Conservation (phyloP, 495 filamentous ascomycete genomes). For the Penicillium pancosmium region DNA sequence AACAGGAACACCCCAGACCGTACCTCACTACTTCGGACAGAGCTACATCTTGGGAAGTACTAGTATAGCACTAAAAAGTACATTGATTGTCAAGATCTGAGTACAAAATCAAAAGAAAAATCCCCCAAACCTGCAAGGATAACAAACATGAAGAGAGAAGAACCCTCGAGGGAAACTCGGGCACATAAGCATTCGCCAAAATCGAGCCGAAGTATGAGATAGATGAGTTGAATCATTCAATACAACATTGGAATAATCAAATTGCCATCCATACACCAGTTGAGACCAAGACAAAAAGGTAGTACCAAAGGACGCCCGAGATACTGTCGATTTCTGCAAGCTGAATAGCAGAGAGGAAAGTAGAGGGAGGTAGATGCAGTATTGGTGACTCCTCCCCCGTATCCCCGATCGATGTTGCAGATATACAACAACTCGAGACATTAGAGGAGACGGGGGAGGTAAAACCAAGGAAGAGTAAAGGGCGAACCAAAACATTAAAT, state of each 20-base stretch:
- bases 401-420: neutral
- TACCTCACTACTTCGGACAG: too few relatives aligned
- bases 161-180: constrained; percentile 6
- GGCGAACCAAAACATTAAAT: constrained; percentile 6
- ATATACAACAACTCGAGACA: neutral
- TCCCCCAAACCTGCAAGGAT: constrained; percentile 17
- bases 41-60: neutral
- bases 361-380: neutral
- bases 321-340: neutral
- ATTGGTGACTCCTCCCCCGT: neutral
- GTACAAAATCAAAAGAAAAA: constrained; percentile 22
- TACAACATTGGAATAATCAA: constrained; percentile 10
- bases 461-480: neutral
- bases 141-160: constrained; percentile 13
- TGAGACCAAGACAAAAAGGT: constrained; percentile 9
- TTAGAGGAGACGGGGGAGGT: neutral
- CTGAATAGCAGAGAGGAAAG: neutral
- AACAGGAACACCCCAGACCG: too few relatives aligned
- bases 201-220: neutral
- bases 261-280: constrained; percentile 3
- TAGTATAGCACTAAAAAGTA: constrained; percentile 22
- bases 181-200: neutral
- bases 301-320: constrained; percentile 7
- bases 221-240: neutral
- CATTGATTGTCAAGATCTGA: constrained; percentile 29